Conservation (phyloP, 2,329 filamentous ascomycete species). For the Colletotrichum godetiae region DNA sequence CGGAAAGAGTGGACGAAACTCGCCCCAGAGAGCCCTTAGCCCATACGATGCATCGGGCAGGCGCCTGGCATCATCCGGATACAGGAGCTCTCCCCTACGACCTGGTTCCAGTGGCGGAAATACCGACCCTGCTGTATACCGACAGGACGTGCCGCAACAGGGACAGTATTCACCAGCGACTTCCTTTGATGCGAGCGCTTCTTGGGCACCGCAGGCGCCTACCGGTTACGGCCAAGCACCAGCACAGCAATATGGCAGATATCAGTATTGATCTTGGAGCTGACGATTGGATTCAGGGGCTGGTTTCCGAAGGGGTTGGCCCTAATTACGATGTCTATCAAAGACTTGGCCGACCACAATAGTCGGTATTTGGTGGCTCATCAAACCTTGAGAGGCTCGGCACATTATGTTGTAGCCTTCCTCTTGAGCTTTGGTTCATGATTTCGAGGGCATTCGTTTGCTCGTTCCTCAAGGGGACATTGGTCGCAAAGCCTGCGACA, state of each 20-base stretch:
- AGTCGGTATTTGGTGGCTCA: background rate
- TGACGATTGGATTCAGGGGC: constrained; percentile 23
- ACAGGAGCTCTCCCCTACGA: constrained; percentile 64
- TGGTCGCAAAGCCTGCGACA: background rate
- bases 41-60: constrained; percentile 55
- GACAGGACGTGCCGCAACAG: constrained; percentile 27
- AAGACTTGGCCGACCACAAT: background rate
- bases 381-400: background rate
- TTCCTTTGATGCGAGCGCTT: constrained; percentile 35
- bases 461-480: background rate
- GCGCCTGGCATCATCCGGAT: constrained; percentile 54
- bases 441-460: background rate
- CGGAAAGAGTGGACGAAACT: constrained; percentile 33
- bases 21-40: constrained; percentile 53
- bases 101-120: constrained; percentile 56
- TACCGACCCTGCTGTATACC: constrained; percentile 53
- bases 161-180: background rate
- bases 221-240: constrained; percentile 46
- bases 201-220: constrained; percentile 44
- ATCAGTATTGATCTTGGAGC: constrained; percentile 43
- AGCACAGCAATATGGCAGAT: constrained; percentile 50
- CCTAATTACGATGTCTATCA: background rate
- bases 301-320: constrained; percentile 30
- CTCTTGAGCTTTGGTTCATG: background rate
- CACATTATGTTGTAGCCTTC: background rate